These are phyloP conservation scores for Erysimum cheiri DNA, from an alignment of 441 rosid genomes.

Conservation along the genomic window DNA sequence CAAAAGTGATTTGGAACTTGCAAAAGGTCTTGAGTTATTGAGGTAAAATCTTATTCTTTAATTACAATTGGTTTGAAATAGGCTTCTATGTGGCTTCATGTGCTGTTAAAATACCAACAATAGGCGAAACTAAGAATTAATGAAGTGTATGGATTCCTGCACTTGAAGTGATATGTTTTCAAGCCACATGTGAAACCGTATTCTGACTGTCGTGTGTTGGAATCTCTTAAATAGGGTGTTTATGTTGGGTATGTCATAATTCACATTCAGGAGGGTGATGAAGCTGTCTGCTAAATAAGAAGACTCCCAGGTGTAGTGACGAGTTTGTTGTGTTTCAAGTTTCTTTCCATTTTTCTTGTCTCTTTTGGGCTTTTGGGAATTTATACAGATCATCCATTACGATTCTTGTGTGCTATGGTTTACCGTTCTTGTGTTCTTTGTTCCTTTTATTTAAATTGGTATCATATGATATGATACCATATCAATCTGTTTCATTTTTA, in stretches of 20 bases:
- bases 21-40: background rate
- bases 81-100: conserved; percentile 9
- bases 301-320: conserved; percentile 80
- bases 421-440: conserved; percentile 18
- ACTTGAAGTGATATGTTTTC: conserved; percentile 49
- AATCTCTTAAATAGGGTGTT: conserved; percentile 88
- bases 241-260: conserved; percentile 77
- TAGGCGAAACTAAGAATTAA: conserved; percentile 5
- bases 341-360: conserved; percentile 51
- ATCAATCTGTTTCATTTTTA: conserved; percentile 12
- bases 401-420: conserved; percentile 13
- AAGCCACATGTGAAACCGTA: conserved; percentile 47
- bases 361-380: conserved; percentile 45
- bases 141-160: conserved; percentile 38
- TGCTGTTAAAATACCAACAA: conserved; percentile 2
- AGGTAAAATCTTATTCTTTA: background rate
- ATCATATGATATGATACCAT: conserved; percentile 3
- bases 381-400: conserved; percentile 23
- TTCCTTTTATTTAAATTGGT: background rate
- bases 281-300: conserved; percentile 85
- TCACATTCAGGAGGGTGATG: conserved; percentile 80
- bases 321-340: conserved; percentile 68
- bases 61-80: background rate
- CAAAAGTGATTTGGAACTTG: background rate
- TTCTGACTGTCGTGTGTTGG: conserved; percentile 75